Conservation (phyloP, 1,284 basidiomycete species). For the Pulveroboletus sp. region DNA sequence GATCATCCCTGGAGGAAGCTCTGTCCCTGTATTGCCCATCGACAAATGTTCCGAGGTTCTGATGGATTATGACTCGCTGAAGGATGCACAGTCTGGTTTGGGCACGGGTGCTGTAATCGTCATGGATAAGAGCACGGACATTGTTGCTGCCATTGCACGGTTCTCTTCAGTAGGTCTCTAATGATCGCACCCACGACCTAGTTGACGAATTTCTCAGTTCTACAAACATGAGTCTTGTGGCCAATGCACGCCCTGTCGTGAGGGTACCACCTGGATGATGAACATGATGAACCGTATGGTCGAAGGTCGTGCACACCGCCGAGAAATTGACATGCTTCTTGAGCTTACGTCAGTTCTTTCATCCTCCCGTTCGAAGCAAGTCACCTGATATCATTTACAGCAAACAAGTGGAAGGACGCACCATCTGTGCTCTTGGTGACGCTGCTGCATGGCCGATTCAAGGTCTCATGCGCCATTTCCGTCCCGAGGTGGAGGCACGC, state of each 20-base stretch:
- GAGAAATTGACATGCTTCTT: slow-evolving; percentile 97
- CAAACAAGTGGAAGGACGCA: slow-evolving; percentile 95
- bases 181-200: neutral
- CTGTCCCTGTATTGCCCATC: slow-evolving; percentile 92
- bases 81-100: slow-evolving; percentile 92
- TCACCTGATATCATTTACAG: slow-evolving; percentile 42
- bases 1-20: slow-evolving; percentile 93
- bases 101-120: slow-evolving; percentile 99
- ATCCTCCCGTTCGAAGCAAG: slow-evolving; percentile 1
- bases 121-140: slow-evolving; percentile 97
- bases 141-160: slow-evolving; percentile 89
- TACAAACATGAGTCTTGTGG: slow-evolving; percentile 99
- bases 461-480: slow-evolving; percentile 95
- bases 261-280: slow-evolving; percentile 98
- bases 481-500: slow-evolving; percentile 88
- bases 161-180: slow-evolving; percentile 71
- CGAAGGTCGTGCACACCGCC: slow-evolving; percentile 84
- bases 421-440: slow-evolving; percentile 96
- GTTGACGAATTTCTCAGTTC: slow-evolving; percentile 50
- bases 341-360: slow-evolving; percentile 74
- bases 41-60: slow-evolving; percentile 81
- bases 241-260: slow-evolving; percentile 96
- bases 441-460: slow-evolving; percentile 99
- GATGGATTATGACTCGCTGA: slow-evolving; percentile 99
- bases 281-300: slow-evolving; percentile 97